Evolutionary conservation across 768 basidiomycete species (phyloP).

Genomic region (Agaricus subrufescens): DNA sequence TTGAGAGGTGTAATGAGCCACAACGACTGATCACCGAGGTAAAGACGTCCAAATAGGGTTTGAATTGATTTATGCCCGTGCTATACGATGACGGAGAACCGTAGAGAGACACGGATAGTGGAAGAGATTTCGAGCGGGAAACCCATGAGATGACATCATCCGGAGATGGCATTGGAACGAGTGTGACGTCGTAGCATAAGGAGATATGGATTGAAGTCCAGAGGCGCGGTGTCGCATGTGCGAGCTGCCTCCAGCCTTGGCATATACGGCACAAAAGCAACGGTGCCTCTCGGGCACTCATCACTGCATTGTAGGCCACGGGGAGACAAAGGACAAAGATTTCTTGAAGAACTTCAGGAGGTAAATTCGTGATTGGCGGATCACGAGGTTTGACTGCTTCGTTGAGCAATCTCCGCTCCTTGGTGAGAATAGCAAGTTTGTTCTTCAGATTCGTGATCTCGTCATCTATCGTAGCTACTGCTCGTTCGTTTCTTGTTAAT

Average conservation of each 20-base stretch:
- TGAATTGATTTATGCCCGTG: too few species aligned
- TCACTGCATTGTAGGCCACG: conserved; percentile 5
- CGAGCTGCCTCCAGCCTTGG: conserved; percentile 14
- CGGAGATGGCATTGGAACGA: neutral
- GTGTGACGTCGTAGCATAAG: neutral
- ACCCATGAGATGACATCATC: neutral
- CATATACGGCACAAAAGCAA: conserved; percentile 15
- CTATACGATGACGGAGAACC: too few species aligned
- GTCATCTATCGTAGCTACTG: neutral
- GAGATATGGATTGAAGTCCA: conserved; percentile 16
- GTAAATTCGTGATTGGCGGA: conserved; percentile 13
- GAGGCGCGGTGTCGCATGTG: conserved; percentile 12
- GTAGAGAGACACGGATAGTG: neutral
- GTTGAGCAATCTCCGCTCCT: neutral
- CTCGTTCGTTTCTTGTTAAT: too few species aligned
- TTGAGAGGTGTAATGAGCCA: neutral
- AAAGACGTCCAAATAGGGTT: neutral
- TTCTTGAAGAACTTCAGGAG: conserved; percentile 16
- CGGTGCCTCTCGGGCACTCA: conserved; percentile 11
- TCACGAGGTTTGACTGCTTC: neutral
- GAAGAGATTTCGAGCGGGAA: neutral
- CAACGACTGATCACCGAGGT: neutral
- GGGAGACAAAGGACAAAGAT: conserved; percentile 18
- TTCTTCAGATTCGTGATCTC: neutral
- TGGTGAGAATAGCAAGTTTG: neutral